Conservation (phyloP, 371 early-diverging fungal species). For the Mortierella sp. region DNA sequence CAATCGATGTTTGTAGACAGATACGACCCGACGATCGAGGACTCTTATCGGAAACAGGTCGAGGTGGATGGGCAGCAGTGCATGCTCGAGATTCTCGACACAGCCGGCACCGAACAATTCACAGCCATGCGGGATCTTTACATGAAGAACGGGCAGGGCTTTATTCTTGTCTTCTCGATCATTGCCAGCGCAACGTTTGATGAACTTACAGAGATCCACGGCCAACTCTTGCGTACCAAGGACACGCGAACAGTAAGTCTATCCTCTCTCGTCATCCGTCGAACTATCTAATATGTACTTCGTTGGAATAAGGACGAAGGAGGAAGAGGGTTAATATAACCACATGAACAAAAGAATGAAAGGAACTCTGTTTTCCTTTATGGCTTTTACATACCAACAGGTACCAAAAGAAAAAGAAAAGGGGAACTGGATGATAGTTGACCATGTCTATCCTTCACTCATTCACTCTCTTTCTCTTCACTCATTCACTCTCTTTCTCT, state of each 20-base stretch:
- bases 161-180: constrained; percentile 89
- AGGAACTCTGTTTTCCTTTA: neutral
- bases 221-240: constrained; percentile 87
- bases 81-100: constrained; percentile 92
- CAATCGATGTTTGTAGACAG: constrained; percentile 92
- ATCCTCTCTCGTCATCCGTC: no score
- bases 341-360: neutral
- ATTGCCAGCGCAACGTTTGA: constrained; percentile 87
- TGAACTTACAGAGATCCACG: constrained; percentile 81
- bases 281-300: no score
- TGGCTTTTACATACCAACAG: neutral
- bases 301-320: neutral
- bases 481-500: neutral
- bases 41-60: constrained; percentile 90
- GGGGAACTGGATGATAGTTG: neutral
- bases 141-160: constrained; percentile 94
- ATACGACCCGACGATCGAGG: constrained; percentile 94
- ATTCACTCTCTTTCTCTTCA: neutral
- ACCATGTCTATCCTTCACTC: neutral
- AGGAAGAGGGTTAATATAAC: neutral
- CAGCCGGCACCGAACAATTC: constrained; percentile 91
- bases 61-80: constrained; percentile 90
- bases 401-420: neutral
- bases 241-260: constrained; percentile 79
- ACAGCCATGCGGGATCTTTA: constrained; percentile 94